A percentile compares a stretch with the other conserved stretches of the same genome.
phyloP scores from a whole-genome alignment of 306 rosid species.

The Cicer cuneatum region DNA sequence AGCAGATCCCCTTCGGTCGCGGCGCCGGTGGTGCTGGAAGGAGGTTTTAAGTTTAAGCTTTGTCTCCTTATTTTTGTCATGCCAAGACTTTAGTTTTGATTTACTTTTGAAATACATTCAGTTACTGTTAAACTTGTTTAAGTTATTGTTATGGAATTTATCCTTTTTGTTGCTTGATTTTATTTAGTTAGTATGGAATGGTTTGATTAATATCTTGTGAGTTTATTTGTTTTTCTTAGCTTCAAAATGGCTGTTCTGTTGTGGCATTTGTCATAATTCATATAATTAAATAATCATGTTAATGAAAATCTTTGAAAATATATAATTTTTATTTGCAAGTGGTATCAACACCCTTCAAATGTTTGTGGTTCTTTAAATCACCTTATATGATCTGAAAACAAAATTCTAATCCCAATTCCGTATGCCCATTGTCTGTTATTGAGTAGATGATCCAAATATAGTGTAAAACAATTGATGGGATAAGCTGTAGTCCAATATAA shows the following conservation, averaged over 20 bases:
- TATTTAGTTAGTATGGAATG: background rate
- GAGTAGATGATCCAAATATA: too few relatives aligned
- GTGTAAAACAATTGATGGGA: too few relatives aligned
- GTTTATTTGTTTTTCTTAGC: background rate
- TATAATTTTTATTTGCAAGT: too few relatives aligned
- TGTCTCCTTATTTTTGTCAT: background rate
- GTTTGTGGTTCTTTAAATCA: too few relatives aligned
- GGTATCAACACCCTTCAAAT: too few relatives aligned
- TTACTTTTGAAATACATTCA: background rate
- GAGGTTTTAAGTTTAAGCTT: background rate
- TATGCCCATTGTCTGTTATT: too few relatives aligned
- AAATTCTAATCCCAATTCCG: too few relatives aligned
- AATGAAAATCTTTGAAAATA: too few relatives aligned
- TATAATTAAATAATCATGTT: too few relatives aligned
- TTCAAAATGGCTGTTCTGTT: background rate
- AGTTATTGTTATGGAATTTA: background rate
- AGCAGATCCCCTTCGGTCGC: background rate
- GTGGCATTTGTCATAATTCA: too few relatives aligned
- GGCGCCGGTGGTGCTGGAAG: background rate
- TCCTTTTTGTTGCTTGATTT: background rate
- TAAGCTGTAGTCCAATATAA: too few relatives aligned
- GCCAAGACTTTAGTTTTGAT: background rate
- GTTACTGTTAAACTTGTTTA: background rate
- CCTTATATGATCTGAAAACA: too few relatives aligned
- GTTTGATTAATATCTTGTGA: background rate